These are phyloP conservation scores for Stagonosporopsis chrysanthemi DNA, from an alignment of 2,329 filamentous ascomycete genomes.

Conservation along the genomic window DNA sequence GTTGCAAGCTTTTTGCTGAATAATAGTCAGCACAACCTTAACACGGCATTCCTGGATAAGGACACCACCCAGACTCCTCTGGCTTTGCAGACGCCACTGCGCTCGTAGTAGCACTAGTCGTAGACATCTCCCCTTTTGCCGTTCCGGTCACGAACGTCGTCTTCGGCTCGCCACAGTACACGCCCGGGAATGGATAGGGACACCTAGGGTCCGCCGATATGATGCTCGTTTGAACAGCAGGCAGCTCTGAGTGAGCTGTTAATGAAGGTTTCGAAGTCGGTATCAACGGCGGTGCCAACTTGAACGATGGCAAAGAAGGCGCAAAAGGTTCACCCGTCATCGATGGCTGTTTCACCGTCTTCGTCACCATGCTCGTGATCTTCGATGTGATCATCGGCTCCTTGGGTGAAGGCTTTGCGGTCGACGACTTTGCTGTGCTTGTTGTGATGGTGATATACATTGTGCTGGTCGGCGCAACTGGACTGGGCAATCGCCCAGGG, in stretches of 20 bases:
- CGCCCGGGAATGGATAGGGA: constrained; percentile 40
- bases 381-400: not conserved
- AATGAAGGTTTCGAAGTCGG: not conserved
- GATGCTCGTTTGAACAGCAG: constrained; percentile 4
- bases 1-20: not conserved
- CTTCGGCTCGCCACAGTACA: constrained; percentile 27
- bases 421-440: not conserved
- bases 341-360: not conserved
- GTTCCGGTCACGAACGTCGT: constrained; percentile 27
- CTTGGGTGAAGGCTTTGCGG: not conserved
- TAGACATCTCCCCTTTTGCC: not conserved
- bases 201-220: constrained; percentile 29
- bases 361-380: not conserved
- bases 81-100: not conserved
- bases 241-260: not conserved
- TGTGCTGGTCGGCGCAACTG: not conserved
- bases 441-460: constrained; percentile 11
- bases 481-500: not conserved
- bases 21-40: not conserved
- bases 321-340: not conserved
- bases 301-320: not conserved
- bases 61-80: constrained; percentile 24
- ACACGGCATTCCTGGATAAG: constrained; percentile 22
- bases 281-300: not conserved
- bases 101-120: not conserved